phyloP scores from a whole-genome alignment of 495 filamentous ascomycete species.

The Podospora pseudocomata region DNA sequence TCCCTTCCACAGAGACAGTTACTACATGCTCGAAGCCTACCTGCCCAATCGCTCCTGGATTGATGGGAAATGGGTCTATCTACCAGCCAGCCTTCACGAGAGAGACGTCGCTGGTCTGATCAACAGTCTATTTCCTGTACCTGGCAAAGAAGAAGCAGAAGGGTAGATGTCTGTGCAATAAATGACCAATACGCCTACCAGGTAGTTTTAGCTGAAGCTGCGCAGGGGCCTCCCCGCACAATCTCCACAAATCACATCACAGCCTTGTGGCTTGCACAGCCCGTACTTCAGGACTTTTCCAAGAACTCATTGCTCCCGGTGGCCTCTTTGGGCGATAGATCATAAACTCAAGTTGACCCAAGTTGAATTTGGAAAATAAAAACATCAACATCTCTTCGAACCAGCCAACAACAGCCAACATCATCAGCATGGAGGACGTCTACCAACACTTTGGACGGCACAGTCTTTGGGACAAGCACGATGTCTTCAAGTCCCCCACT shows the following conservation, averaged over 20 bases:
- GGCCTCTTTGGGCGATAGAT: neutral
- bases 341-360: neutral
- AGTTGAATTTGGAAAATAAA: neutral
- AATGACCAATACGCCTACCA: too few relatives aligned
- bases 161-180: too few relatives aligned
- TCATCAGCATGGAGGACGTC: conserved; percentile 19
- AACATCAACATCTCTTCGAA: too few relatives aligned
- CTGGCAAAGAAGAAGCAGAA: too few relatives aligned
- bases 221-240: conserved; percentile 8
- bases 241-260: neutral
- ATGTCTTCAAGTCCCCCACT: conserved; percentile 19
- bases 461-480: conserved; percentile 24
- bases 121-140: neutral
- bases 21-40: conserved; percentile 53
- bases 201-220: neutral
- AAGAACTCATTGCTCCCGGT: neutral
- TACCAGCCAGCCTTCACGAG: conserved; percentile 25
- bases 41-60: conserved; percentile 48
- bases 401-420: neutral
- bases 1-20: conserved; percentile 51
- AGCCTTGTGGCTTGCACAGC: conserved; percentile 9
- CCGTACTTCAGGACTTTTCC: neutral
- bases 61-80: conserved; percentile 41
- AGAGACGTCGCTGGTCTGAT: neutral
- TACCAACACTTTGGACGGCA: conserved; percentile 24